These are phyloP conservation scores for Ceratocystis huliohia DNA, from an alignment of 2,329 filamentous ascomycete genomes.

Conservation along the genomic window DNA sequence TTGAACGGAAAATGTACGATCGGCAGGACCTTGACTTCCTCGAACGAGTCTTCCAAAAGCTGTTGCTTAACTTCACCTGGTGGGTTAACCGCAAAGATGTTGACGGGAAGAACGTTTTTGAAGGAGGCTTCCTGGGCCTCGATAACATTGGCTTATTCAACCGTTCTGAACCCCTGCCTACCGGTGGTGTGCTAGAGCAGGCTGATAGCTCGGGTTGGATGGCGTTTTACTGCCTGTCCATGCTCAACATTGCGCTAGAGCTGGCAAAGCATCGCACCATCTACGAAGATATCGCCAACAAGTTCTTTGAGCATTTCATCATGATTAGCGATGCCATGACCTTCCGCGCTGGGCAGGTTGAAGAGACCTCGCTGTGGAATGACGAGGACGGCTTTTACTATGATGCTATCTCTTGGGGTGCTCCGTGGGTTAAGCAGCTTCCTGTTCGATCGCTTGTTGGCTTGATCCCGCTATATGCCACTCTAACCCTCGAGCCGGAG, in stretches of 20 bases:
- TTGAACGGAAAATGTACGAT: conserved; percentile 93
- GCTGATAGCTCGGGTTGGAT: conserved; percentile 98
- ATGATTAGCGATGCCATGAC: conserved; percentile 97
- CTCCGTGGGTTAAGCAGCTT: conserved; percentile 83
- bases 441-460: conserved; percentile 86
- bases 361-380: conserved; percentile 83
- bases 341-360: conserved; percentile 56
- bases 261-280: conserved; percentile 87
- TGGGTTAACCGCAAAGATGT: conserved; percentile 96
- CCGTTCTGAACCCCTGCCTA: conserved; percentile 85
- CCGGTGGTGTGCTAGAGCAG: conserved; percentile 85
- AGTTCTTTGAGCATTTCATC: conserved; percentile 98
- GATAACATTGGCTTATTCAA: conserved; percentile 98
- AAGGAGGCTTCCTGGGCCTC: conserved; percentile 85
- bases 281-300: conserved; percentile 93
- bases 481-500: conserved; percentile 83
- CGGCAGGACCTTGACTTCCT: conserved; percentile 90
- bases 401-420: conserved; percentile 92
- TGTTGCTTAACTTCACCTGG: conserved; percentile 95
- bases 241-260: conserved; percentile 94
- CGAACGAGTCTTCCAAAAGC: conserved; percentile 90
- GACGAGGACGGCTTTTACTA: conserved; percentile 97
- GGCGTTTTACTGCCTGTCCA: conserved; percentile 92
- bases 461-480: conserved; percentile 84
- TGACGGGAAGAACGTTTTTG: conserved; percentile 93